Base-by-base conservation (phyloP, 2,329 filamentous ascomycete species). In the Fusarium marasasianum region DNA sequence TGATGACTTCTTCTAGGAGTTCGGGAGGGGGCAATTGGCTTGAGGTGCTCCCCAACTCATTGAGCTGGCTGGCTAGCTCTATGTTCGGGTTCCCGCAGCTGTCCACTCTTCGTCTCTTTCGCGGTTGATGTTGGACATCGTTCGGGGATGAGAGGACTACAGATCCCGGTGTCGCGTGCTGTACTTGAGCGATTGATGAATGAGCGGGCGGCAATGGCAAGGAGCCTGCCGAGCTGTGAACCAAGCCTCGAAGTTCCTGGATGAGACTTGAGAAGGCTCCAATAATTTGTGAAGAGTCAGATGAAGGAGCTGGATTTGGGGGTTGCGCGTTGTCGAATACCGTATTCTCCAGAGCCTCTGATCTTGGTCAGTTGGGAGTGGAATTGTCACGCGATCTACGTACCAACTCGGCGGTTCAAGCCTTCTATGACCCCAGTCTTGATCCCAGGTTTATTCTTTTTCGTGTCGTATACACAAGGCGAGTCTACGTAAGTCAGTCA, bases 81-180 rank as follows among this genome's bases (percentile, higher is more conserved):
- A 76, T 72, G 24, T 77, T 77, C 10, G 75, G 75, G 17, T 76
- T 76, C 0, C 75, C 75, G 3, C 75, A 76, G 17, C 75, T 76
- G 15, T 76, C 75, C 5, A 76, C 48, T 9, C 75, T 68, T 31
- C 72, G 54, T 13, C 75, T 63, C 41, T 76, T 76, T 1, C 75
- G 72, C 2, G 72, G 55, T 0, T 68, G 71, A 1, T 63, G 55
- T 6, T 60, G 64, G 26, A 57, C 45, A 14, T 74, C 59, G 4
- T 37, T 48, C 0, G 60, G 61, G 0, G 75, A 71, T 4, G 50
- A 62, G 3, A 72, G 38, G 2, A 41, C 51, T 4, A 13, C 53
- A 6, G 58, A 61, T 14, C 31, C 61, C 13, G 59, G 67, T 14
- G 47, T 71, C 22, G 43, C 35, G 26, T 66, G 62, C 4, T 64